phyloP scores from a whole-genome alignment of 2,329 filamentous ascomycete species.

The Xylariaceae sp. region DNA sequence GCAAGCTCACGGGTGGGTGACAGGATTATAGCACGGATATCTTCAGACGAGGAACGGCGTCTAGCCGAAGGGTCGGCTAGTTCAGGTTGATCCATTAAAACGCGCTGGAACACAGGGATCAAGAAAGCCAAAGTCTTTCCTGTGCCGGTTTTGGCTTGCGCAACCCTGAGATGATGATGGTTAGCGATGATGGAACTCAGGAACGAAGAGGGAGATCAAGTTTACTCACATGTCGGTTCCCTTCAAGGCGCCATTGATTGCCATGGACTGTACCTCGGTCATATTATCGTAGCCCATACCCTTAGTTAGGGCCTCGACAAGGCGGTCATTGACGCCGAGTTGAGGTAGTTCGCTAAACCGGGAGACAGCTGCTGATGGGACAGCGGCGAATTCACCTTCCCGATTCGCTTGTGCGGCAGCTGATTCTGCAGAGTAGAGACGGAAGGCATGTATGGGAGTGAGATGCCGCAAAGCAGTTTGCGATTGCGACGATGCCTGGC shows the following conservation, averaged over 20 bases:
- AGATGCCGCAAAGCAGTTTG: constrained; percentile 15
- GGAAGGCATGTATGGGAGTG: constrained; percentile 29
- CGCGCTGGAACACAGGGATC: constrained; percentile 81
- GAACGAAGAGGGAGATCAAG: not conserved
- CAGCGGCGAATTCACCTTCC: constrained; percentile 22
- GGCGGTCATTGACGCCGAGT: constrained; percentile 64
- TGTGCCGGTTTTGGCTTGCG: constrained; percentile 95
- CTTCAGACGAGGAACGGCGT: constrained; percentile 49
- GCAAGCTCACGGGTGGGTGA: constrained; percentile 84
- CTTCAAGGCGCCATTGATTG: constrained; percentile 79
- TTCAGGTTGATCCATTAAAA: constrained; percentile 68
- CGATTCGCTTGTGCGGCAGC: constrained; percentile 24
- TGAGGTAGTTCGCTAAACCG: constrained; percentile 54
- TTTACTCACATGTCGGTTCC: constrained; percentile 80
- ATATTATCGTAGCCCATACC: constrained; percentile 82
- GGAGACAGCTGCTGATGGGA: constrained; percentile 40
- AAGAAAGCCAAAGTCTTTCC: constrained; percentile 97
- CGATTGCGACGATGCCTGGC: constrained; percentile 11
- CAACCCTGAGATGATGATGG: constrained; percentile 62
- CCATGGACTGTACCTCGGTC: constrained; percentile 90
- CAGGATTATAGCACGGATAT: constrained; percentile 74
- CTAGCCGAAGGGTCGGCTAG: constrained; percentile 58
- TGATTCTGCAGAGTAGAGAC: constrained; percentile 36
- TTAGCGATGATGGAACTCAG: constrained; percentile 34
- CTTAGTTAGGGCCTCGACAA: constrained; percentile 72